Percentiles rank a stretch among this genome's conserved stretches.
Conservation (phyloP, 208 protist species). For the Trypanosoma theileri region DNA sequence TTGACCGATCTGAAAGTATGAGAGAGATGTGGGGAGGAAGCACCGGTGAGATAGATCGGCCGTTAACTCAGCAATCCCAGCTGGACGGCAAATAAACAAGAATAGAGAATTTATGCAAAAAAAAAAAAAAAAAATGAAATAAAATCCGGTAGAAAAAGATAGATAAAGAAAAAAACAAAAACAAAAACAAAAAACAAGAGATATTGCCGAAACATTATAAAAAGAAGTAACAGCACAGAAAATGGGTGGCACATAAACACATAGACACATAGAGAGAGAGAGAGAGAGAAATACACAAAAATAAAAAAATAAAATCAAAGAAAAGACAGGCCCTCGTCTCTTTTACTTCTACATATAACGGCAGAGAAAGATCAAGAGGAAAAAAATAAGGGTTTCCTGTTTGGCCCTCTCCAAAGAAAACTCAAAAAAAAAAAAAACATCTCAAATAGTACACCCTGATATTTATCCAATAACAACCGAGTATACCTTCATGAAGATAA, state of each 20-base stretch:
- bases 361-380: conserved; percentile 9
- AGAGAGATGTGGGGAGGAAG: not conserved
- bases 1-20: not conserved
- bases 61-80: not conserved
- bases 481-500: too few relatives aligned
- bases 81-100: conserved; percentile 9
- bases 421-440: not conserved
- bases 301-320: not conserved
- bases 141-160: not conserved
- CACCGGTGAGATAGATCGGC: not conserved
- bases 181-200: not conserved
- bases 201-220: not conserved
- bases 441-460: too few relatives aligned
- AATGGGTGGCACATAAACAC: not conserved
- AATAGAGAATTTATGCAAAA: not conserved
- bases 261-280: not conserved
- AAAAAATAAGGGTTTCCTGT: not conserved
- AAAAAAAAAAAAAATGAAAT: not conserved
- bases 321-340: not conserved
- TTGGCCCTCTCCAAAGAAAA: not conserved
- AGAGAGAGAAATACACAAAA: not conserved
- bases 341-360: not conserved
- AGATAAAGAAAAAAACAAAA: not conserved
- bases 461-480: too few relatives aligned
- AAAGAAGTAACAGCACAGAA: not conserved